These are phyloP conservation scores for Neurospora discreta DNA, from an alignment of 495 filamentous ascomycete genomes.

Conservation along the genomic window DNA sequence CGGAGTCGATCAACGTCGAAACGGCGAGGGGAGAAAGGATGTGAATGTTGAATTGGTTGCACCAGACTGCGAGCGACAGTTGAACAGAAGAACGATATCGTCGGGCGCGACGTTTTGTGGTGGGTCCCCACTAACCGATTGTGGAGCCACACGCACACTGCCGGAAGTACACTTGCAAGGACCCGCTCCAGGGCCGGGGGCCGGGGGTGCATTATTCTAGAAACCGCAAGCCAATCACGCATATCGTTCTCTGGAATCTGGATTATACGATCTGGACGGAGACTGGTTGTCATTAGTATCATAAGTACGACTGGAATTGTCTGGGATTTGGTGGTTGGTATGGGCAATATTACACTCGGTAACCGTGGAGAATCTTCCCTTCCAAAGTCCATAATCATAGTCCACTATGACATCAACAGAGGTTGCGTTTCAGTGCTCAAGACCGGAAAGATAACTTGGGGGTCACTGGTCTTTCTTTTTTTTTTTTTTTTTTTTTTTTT, in stretches of 20 bases:
- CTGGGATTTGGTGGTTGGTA: not conserved
- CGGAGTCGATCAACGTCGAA: not conserved
- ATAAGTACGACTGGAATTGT: not conserved
- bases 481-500: too few species aligned
- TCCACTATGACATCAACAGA: not conserved
- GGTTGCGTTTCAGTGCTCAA: not conserved
- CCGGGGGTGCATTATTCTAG: not conserved
- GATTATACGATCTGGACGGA: too few species aligned
- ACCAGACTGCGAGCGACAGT: not conserved
- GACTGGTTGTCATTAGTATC: not conserved
- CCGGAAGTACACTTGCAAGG: not conserved
- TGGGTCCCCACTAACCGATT: constrained; percentile 1
- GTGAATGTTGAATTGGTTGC: not conserved
- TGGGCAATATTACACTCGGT: not conserved
- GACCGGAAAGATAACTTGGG: not conserved
- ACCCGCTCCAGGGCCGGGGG: not conserved
- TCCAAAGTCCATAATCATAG: not conserved
- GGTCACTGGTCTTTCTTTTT: too few species aligned
- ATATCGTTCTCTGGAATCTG: not conserved
- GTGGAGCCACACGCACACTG: not conserved
- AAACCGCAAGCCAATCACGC: not conserved
- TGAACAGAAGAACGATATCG: constrained; percentile 1
- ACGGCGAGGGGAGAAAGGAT: not conserved
- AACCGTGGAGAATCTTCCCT: not conserved
- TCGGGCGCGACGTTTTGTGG: constrained; percentile 3